Evolutionary conservation across 2,329 filamentous ascomycete species (phyloP).

Genomic region (Venturiaceae sp.): DNA sequence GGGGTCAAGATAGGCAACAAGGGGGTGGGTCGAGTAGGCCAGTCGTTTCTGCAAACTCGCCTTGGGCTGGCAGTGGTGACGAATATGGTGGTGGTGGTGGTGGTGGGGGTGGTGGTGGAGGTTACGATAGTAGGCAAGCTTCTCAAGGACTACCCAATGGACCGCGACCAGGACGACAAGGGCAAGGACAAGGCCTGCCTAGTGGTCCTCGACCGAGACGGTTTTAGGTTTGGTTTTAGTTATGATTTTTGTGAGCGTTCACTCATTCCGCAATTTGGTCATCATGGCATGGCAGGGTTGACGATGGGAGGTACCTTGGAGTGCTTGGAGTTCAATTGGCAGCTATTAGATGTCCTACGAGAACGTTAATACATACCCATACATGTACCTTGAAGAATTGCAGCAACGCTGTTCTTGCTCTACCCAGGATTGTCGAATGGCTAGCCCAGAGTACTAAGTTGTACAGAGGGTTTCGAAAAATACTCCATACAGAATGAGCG

Average conservation of each 20-base stretch:
- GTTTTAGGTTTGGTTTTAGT: not conserved
- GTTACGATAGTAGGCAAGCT: not conserved
- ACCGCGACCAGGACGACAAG: conserved; percentile 14
- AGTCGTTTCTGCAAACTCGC: conserved; percentile 21
- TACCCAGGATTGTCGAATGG: too few relatives aligned
- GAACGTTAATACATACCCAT: not conserved
- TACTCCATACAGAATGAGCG: too few relatives aligned
- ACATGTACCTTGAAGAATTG: not conserved
- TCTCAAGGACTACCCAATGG: not conserved
- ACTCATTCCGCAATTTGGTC: not conserved
- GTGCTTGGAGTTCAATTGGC: not conserved
- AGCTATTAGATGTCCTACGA: not conserved
- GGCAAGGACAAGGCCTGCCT: conserved; percentile 22
- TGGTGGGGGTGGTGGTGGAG: conserved; percentile 7
- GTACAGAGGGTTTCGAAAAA: too few relatives aligned
- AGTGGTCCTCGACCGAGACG: conserved; percentile 24
- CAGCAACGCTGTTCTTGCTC: too few relatives aligned
- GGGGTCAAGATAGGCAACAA: not conserved
- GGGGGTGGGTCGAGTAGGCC: conserved; percentile 18
- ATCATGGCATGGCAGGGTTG: not conserved
- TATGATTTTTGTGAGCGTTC: not conserved
- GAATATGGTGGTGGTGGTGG: conserved; percentile 13
- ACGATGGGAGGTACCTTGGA: not conserved
- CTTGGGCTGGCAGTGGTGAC: conserved; percentile 21
- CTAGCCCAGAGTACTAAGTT: too few relatives aligned